Percentiles rank a stretch among this genome's conserved stretches.
Conservation (phyloP, 768 basidiomycete genomes). For the Serendipita sp. region DNA sequence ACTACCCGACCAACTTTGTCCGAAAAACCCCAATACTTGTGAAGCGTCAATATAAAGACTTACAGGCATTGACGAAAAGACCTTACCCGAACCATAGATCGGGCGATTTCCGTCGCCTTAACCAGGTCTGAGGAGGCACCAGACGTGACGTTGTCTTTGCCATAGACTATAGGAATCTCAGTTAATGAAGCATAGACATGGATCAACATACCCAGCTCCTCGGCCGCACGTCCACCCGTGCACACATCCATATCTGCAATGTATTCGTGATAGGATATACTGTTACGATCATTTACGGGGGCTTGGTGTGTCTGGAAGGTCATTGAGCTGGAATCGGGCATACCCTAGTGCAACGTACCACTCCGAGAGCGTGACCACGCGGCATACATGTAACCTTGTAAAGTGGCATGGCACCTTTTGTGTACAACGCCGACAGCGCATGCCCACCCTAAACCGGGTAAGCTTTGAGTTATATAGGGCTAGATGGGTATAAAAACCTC, state of each 20-base stretch:
- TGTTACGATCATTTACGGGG: constrained; percentile 61
- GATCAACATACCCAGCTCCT: constrained; percentile 55
- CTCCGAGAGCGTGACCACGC: constrained; percentile 82
- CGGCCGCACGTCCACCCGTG: constrained; percentile 91
- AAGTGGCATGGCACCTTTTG: constrained; percentile 87
- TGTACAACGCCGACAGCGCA: constrained; percentile 86
- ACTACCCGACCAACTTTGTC: constrained; percentile 67
- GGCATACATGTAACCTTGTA: constrained; percentile 98
- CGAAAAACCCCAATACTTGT: constrained; percentile 64
- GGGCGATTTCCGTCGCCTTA: constrained; percentile 63
- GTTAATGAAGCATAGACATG: constrained; percentile 8
- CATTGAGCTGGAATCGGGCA: neutral
- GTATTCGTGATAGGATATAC: constrained; percentile 57
- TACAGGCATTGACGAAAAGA: neutral
- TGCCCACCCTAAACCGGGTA: constrained; percentile 56
- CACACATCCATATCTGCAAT: constrained; percentile 75
- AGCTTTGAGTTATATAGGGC: constrained; percentile 10
- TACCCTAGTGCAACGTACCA: constrained; percentile 33
- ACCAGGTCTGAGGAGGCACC: constrained; percentile 82
- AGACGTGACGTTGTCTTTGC: constrained; percentile 73
- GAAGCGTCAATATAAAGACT: neutral
- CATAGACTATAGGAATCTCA: constrained; percentile 49
- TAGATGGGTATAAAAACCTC: constrained; percentile 37
- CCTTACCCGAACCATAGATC: constrained; percentile 76
- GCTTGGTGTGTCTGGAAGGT: constrained; percentile 45